Conservation (phyloP, 495 filamentous ascomycete genomes). For the Penicillium dipodomyicola region DNA sequence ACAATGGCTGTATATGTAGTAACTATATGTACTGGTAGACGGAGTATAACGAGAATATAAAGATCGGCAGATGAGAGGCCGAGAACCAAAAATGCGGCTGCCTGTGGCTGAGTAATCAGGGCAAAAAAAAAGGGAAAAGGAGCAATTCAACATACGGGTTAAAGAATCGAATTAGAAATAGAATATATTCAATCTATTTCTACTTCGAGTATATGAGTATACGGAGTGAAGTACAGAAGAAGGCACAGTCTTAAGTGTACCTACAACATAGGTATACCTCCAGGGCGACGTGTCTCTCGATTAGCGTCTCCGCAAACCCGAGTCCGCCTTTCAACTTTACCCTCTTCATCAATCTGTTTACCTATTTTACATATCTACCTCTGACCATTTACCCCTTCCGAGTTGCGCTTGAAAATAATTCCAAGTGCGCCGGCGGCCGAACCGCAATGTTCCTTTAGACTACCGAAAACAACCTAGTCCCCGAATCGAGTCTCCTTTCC, state of each 20-base stretch:
- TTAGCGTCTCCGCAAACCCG: conserved; percentile 11
- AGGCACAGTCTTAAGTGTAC: neutral
- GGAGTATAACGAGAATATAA: no score
- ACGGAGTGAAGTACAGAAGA: neutral
- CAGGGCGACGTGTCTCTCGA: conserved; percentile 1
- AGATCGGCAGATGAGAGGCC: neutral
- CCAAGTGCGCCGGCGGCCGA: conserved; percentile 3
- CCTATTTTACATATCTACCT: neutral
- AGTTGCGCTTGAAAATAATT: neutral
- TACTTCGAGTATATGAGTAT: neutral
- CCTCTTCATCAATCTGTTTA: neutral
- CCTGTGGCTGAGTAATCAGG: conserved; percentile 13
- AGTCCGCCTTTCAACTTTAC: neutral
- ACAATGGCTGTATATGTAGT: no score
- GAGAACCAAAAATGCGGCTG: conserved; percentile 9
- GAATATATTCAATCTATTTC: neutral
- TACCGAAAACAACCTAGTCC: conserved; percentile 3
- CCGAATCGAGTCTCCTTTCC: conserved; percentile 16
- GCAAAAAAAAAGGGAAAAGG: no score
- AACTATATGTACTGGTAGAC: no score
- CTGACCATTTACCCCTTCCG: neutral
- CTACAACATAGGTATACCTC: no score
- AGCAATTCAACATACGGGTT: neutral
- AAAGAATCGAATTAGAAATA: neutral
- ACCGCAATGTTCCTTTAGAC: conserved; percentile 19